Percentiles rank a stretch among this genome's conserved stretches.
These are phyloP conservation scores for Thraustotheca clavata DNA, from an alignment of 352 stramenopile genomes.

Conservation along the genomic window DNA sequence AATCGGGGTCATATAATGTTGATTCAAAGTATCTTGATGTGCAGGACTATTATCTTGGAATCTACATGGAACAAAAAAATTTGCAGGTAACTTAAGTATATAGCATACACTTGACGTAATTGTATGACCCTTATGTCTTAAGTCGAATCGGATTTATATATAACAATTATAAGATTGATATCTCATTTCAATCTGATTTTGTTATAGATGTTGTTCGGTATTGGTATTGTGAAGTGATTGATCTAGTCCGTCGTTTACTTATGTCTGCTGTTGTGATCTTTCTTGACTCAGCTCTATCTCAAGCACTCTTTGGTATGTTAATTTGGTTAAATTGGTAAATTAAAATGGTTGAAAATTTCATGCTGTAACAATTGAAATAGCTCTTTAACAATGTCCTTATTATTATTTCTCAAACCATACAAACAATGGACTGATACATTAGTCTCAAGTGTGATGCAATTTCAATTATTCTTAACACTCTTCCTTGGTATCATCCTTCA, in stretches of 20 bases:
- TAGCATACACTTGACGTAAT: not conserved
- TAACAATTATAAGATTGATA: constrained; percentile 42
- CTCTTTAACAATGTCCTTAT: constrained; percentile 64
- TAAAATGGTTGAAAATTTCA: not conserved
- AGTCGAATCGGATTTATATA: constrained; percentile 69
- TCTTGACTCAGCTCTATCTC: constrained; percentile 54
- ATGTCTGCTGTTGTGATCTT: constrained; percentile 64
- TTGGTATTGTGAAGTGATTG: constrained; percentile 75
- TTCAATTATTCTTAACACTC: constrained; percentile 69
- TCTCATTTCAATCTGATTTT: not conserved
- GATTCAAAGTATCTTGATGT: constrained; percentile 34
- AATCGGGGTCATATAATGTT: constrained; percentile 45
- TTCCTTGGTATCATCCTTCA: constrained; percentile 54
- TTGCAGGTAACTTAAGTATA: constrained; percentile 25
- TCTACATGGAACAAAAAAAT: constrained; percentile 72
- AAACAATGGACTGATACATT: constrained; percentile 59
- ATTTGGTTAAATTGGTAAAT: constrained; percentile 35
- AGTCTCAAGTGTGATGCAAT: constrained; percentile 60
- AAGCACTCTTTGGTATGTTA: constrained; percentile 53
- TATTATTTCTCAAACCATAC: constrained; percentile 71
- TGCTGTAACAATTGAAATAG: constrained; percentile 21
- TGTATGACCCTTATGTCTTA: constrained; percentile 56
- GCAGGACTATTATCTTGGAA: constrained; percentile 50
- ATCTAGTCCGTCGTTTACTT: constrained; percentile 70
- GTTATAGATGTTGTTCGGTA: constrained; percentile 43